Evolutionary conservation across 169 alveolate genomes (phyloP), one percentile per base, ranked within the genome.

Genomic region (Plasmodium sp.): DNA sequence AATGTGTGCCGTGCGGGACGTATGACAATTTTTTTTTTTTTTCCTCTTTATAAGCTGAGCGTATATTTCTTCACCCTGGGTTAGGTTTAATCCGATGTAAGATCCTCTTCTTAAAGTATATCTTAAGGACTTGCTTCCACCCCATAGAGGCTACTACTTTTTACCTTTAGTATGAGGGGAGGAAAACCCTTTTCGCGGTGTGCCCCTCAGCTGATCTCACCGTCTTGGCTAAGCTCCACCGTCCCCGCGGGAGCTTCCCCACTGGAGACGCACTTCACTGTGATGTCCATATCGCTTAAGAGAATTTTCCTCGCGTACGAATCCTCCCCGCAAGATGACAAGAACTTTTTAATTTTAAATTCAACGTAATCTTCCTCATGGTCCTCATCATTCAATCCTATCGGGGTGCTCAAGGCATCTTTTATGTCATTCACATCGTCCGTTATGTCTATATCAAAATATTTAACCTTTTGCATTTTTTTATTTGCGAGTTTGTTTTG

Each of bases 381-480:
- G 77, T 67, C 43, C 22, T 31, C 82, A 39, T 75, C 93, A 45
- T 51, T 75, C 34, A 86, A 3, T 75, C 41, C 36, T 18, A 86
- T 16, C 27, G 93, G 93, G 22, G 16, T 54, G 48, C 73, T 34
- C 22, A 86, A 86, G 7, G 93, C 73, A 33, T 48, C 85, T n/a
- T 86, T 86, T 14, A 86, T 86, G 41, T 86, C 93, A 6, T 75
- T 48, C 9, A 86, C 81, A 51, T 86, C 93, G 1, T 86, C 81
- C 33, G 93, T 86, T 86, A 86, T 86, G 45, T 86, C 93, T 6
- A 86, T 75, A 86, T 86, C 85, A 86, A 86, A 86, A 86, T 86
- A 86, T 86, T 51, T 86, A 7, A 86, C 86, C 18, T 39, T 86
- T 33, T 43, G 67, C n/a, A 86, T 54, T 77, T 43, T 39, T 36